phyloP scores from a whole-genome alignment of 495 filamentous ascomycete genomes.

The Aspergillus biplanus region DNA sequence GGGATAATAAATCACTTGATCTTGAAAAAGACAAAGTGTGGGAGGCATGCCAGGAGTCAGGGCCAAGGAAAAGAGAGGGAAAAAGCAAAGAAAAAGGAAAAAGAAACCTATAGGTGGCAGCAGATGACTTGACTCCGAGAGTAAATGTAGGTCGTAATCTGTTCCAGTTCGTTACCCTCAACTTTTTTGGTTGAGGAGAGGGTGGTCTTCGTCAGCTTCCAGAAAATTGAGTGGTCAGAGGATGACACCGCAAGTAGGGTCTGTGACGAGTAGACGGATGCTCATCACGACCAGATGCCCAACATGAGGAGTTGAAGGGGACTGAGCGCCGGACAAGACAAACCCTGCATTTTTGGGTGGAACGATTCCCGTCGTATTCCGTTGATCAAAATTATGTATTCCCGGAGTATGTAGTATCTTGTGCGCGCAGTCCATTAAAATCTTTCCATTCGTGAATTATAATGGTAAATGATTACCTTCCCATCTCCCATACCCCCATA shows the following conservation, averaged over 20 bases:
- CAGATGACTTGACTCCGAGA: not conserved
- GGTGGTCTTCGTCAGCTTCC: conserved; percentile 25
- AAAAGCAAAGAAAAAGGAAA: not conserved
- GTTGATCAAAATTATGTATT: not conserved
- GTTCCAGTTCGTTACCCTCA: not conserved
- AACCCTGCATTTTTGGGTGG: conserved; percentile 19
- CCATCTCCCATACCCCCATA: not conserved
- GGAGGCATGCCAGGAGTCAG: not conserved
- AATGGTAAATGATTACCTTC: conserved; percentile 4
- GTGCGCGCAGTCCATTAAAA: too few species aligned
- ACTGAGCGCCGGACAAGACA: conserved; percentile 25
- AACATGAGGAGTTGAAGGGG: conserved; percentile 19
- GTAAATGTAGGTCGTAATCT: not conserved
- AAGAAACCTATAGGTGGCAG: not conserved
- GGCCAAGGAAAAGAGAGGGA: not conserved
- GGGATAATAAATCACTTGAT: not conserved
- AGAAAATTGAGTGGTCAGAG: conserved; percentile 11
- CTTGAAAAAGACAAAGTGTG: not conserved
- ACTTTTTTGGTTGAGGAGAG: not conserved
- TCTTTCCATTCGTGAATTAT: not conserved
- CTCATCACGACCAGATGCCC: conserved; percentile 24
- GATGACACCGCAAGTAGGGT: conserved; percentile 25
- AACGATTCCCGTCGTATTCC: conserved; percentile 9
- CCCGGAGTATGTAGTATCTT: too few species aligned
- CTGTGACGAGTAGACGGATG: conserved; percentile 30